A percentile compares a stretch with the other conserved stretches of the same genome.
Evolutionary conservation across 257 asterid genomes (phyloP).

Genomic region (Przewalskia tangutica): DNA sequence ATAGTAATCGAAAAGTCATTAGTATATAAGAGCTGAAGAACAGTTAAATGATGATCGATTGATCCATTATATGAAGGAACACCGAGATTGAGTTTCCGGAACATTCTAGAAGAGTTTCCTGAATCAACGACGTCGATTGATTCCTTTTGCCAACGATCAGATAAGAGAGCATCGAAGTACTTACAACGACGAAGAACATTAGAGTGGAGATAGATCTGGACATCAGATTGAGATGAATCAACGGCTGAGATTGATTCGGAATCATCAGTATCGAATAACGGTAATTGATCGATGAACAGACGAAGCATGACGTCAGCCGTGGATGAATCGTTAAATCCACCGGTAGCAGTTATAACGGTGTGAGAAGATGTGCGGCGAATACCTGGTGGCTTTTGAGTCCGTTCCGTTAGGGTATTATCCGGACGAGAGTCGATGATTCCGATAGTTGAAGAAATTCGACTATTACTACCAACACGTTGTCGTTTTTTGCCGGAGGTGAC

Average conservation of each 20-base stretch:
- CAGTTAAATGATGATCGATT: constrained; percentile 32
- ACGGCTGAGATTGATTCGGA: constrained; percentile 18
- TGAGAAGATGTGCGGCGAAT: constrained; percentile 35
- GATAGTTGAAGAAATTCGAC: constrained; percentile 24
- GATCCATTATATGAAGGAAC: constrained; percentile 36
- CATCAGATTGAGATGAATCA: constrained; percentile 26
- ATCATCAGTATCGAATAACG: constrained; percentile 16
- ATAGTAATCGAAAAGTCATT: constrained; percentile 38
- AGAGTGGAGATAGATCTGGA: constrained; percentile 59
- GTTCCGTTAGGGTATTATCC: constrained; percentile 33
- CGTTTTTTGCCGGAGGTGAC: constrained; percentile 36
- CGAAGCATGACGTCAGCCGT: constrained; percentile 66
- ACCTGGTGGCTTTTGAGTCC: constrained; percentile 23
- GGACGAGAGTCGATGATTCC: constrained; percentile 20
- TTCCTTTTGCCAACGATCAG: constrained; percentile 59
- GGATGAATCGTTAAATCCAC: constrained; percentile 47
- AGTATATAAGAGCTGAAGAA: constrained; percentile 51
- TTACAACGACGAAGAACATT: constrained; percentile 43
- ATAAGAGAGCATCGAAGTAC: constrained; percentile 52
- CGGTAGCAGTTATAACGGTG: constrained; percentile 14
- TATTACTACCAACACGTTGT: constrained; percentile 43
- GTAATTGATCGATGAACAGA: constrained; percentile 31
- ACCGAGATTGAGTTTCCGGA: constrained; percentile 25
- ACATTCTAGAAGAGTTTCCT: constrained; percentile 10
- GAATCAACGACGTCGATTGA: constrained; percentile 17